These are phyloP conservation scores for Lolium rigidum DNA, from an alignment of 176 grass and related monocot species.

Conservation along the genomic window DNA sequence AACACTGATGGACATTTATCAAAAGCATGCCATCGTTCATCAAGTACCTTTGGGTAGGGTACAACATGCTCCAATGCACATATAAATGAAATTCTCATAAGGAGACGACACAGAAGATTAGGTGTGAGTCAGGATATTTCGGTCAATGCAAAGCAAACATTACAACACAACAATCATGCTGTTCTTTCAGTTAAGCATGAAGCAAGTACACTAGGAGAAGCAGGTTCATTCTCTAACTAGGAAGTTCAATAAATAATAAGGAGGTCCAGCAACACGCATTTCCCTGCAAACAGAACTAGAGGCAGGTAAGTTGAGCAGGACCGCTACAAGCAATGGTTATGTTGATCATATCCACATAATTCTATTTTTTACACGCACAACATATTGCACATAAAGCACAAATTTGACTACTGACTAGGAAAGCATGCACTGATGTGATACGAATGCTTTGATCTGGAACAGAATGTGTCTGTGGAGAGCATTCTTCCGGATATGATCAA, in stretches of 20 bases:
- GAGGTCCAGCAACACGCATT: neutral
- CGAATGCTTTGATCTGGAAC: neutral
- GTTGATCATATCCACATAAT: neutral
- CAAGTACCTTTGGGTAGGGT: neutral
- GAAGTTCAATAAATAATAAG: neutral
- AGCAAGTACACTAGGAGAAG: neutral
- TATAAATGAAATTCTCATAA: neutral
- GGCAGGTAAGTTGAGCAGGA: neutral
- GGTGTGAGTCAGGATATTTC: neutral
- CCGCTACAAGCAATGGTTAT: neutral
- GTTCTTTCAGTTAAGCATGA: neutral
- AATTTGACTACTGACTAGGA: neutral
- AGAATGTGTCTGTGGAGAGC: neutral
- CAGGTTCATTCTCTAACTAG: neutral
- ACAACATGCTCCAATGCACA: constrained; percentile 4
- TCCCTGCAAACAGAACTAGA: neutral
- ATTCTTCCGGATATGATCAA: neutral
- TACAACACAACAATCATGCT: neutral
- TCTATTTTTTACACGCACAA: neutral
- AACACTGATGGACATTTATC: neutral
- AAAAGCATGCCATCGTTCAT: neutral
- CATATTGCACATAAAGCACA: neutral
- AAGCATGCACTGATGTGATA: neutral
- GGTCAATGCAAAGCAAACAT: constrained; percentile 3
- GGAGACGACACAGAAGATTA: constrained; percentile 2